phyloP scores from a whole-genome alignment of 257 asterid genomes.

The Coffea eugenioides region DNA sequence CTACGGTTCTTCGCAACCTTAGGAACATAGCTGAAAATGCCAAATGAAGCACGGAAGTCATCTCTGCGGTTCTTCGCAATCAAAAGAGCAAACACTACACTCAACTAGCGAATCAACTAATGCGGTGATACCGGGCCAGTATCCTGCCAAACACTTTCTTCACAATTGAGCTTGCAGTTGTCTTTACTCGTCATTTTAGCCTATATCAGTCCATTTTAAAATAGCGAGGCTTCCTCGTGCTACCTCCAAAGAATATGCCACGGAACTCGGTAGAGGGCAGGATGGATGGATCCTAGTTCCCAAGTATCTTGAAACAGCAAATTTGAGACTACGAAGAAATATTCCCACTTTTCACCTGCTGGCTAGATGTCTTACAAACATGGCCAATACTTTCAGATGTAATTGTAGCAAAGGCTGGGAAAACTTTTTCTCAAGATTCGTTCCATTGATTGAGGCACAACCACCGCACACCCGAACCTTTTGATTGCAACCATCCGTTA shows the following conservation, averaged over 20 bases:
- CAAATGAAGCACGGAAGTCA: too few relatives aligned
- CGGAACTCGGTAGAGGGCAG: background rate
- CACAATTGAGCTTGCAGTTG: too few relatives aligned
- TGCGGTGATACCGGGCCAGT: too few relatives aligned
- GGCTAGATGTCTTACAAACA: background rate
- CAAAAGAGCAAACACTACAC: background rate
- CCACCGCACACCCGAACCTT: conserved; percentile 21
- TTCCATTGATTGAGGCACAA: conserved; percentile 16
- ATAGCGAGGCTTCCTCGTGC: background rate
- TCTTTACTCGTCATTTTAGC: too few relatives aligned
- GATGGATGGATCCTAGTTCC: background rate
- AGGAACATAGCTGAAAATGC: too few relatives aligned
- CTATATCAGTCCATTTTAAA: too few relatives aligned
- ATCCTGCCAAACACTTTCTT: too few relatives aligned
- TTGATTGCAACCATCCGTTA: conserved; percentile 23
- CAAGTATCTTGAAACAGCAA: background rate
- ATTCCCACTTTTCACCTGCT: background rate
- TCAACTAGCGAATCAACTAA: background rate
- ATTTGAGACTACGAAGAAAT: background rate
- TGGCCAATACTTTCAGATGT: background rate
- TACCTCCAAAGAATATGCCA: background rate
- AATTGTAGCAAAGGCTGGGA: background rate
- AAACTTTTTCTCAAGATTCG: conserved; percentile 24
- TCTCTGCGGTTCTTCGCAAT: too few relatives aligned
- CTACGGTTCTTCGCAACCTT: too few relatives aligned